Evolutionary conservation across 192 early-diverging fungal species (phyloP), one percentile per base, ranked within the genome.

Genomic region (Ambispora gerdemannii): DNA sequence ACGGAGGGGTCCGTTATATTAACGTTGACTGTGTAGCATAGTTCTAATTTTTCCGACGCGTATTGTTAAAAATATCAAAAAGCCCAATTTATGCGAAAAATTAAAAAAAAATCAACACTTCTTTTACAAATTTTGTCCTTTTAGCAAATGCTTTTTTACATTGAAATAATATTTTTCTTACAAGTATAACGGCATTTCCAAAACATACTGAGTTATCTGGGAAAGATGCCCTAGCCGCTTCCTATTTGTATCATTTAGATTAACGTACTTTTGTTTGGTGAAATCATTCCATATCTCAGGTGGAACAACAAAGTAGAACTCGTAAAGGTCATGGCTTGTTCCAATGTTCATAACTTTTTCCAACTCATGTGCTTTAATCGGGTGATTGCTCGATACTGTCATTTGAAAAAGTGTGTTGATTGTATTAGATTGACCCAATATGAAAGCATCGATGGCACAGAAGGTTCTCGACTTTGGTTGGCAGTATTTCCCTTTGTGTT

Each of bases 381-480:
- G 61, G 38, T 63, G n/a, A 63, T 63, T 36, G n/a, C 24, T 63
- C 11, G 33, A 63, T 47, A 63, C 61, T 63, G 62, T 63, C 62
- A 63, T 63, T 63, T 63, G 62, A 63, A 63, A 63, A 63, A 63
- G 35, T 24, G 17, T 63, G 62, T 63, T 63, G 35, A 63, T 61
- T 31, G 59, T 31, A 31, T 61, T 34, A 61, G 27, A 58, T 58
- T 63, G 62, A 35, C 62, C 62, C 62, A 38, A 63, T 63, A 63
- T 38, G 35, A 63, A 63, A 43, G 34, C 33, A 63, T 63, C 62
- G 24, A 63, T 63, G 33, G 62, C 62, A 43, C 35, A 63, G n/a
- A 63, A 63, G 20, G 33, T 36, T 63, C 47, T 63, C 25, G 62
- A 63, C 30, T 35, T 63, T 47, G 38, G 62, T 63, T 63, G 62